These are phyloP conservation scores for Porcisia hertigi DNA, from an alignment of 208 protist genomes.

Conservation along the genomic window DNA sequence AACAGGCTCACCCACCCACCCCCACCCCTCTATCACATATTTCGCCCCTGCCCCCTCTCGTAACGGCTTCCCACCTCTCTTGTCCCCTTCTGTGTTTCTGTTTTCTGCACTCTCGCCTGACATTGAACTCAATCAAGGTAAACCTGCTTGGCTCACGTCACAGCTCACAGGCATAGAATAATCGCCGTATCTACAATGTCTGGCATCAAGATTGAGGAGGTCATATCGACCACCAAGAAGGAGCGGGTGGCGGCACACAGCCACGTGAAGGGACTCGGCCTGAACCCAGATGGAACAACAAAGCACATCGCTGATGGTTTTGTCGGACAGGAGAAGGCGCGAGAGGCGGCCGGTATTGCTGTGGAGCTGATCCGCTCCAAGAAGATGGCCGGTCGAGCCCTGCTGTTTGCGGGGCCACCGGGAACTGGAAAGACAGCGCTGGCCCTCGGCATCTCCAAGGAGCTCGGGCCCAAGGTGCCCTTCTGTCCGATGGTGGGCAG, in stretches of 20 bases:
- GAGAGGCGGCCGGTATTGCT: conserved; percentile 98
- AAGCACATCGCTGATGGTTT: conserved; percentile 91
- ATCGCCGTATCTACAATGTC: conserved; percentile 51
- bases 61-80: neutral
- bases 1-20: too few species aligned
- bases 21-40: too few species aligned
- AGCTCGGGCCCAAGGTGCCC: conserved; percentile 99
- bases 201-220: conserved; percentile 95
- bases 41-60: neutral
- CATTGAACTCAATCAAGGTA: neutral
- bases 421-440: conserved; percentile 98
- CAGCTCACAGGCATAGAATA: neutral
- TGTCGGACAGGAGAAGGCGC: conserved; percentile 97
- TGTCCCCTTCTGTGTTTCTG: neutral
- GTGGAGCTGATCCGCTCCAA: conserved; percentile 99
- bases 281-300: conserved; percentile 93
- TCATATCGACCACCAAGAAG: conserved; percentile 95
- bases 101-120: neutral
- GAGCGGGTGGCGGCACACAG: conserved; percentile 98
- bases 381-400: conserved; percentile 99
- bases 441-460: conserved; percentile 98
- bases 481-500: conserved; percentile 99
- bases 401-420: conserved; percentile 99
- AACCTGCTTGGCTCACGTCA: neutral
- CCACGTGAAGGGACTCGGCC: conserved; percentile 99